Evolutionary conservation across 176 grass and related monocot genomes (phyloP).

Genomic region (Triticum dicoccoides): DNA sequence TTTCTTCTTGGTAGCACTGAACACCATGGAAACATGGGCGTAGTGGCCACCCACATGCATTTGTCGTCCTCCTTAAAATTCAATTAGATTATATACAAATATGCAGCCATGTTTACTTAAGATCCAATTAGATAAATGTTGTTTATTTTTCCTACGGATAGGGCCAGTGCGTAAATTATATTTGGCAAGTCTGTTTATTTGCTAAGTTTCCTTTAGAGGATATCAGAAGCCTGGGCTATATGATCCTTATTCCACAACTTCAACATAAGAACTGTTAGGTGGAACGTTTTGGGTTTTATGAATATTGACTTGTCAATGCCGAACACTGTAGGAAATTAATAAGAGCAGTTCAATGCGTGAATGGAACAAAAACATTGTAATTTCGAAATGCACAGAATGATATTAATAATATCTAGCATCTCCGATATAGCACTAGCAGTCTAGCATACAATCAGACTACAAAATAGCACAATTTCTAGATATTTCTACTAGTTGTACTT

Average conservation of each 20-base stretch:
- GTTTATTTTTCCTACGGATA: no score
- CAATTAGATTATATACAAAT: no score
- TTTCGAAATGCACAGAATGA: constrained; percentile 13
- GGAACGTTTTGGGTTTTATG: constrained; percentile 90
- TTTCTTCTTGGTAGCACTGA: no score
- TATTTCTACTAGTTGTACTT: not conserved
- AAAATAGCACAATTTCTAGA: not conserved
- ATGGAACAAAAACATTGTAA: not conserved
- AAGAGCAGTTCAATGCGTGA: constrained; percentile 19
- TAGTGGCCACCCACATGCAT: no score
- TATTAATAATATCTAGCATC: not conserved
- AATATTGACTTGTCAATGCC: constrained; percentile 94
- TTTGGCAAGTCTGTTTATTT: no score
- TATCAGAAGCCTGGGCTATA: constrained; percentile 61
- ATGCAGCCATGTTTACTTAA: no score
- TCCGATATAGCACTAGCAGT: no score
- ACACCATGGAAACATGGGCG: no score
- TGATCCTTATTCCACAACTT: constrained; percentile 97
- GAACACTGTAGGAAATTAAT: constrained; percentile 44
- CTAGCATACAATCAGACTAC: not conserved
- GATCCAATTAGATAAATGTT: no score
- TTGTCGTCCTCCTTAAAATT: no score
- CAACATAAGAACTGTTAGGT: constrained; percentile 95
- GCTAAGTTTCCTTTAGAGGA: constrained; percentile 22
- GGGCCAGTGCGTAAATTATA: no score